Percentiles rank a stretch among this genome's conserved stretches.
Conservation (phyloP, 164 flowering plant species). For the Tetrastigma voinierianum region DNA sequence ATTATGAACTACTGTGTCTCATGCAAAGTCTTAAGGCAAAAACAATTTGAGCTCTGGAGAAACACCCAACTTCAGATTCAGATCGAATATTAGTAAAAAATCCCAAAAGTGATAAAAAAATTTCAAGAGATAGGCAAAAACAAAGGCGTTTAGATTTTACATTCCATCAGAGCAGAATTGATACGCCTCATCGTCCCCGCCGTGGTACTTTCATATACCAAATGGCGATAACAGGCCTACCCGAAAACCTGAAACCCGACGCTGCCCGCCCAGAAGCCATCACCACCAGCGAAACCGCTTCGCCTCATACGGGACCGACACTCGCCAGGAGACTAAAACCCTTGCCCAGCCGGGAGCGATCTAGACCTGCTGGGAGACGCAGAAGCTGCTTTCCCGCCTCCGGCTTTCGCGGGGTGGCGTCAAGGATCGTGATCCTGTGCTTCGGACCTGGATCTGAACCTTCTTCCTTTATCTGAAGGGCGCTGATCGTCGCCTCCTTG, state of each 20-base stretch:
- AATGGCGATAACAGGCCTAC: too few species aligned
- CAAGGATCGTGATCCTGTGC: slow-evolving; percentile 39
- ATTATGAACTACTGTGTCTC: too few species aligned
- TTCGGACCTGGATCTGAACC: slow-evolving; percentile 33
- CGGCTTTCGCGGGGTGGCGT: slow-evolving; percentile 25
- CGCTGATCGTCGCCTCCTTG: slow-evolving; percentile 21
- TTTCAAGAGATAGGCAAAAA: neutral
- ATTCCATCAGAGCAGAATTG: neutral
- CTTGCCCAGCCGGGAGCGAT: slow-evolving; percentile 46
- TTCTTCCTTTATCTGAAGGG: slow-evolving; percentile 26
- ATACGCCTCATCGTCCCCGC: neutral
- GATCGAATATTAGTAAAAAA: too few species aligned
- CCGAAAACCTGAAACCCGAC: too few species aligned
- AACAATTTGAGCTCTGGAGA: too few species aligned
- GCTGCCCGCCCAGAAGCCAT: too few species aligned
- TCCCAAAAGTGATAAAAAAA: too few species aligned
- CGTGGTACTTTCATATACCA: neutral
- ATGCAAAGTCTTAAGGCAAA: too few species aligned
- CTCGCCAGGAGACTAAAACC: slow-evolving; percentile 63
- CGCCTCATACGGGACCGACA: slow-evolving; percentile 28
- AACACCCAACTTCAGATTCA: too few species aligned
- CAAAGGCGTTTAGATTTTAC: neutral
- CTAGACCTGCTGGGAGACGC: slow-evolving; percentile 40
- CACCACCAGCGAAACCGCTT: too few species aligned
- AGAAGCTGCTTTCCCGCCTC: slow-evolving; percentile 15